Evolutionary conservation across 495 filamentous ascomycete genomes (phyloP), one percentile per base, ranked within the genome.

Genomic region (Neurospora intermedia): DNA sequence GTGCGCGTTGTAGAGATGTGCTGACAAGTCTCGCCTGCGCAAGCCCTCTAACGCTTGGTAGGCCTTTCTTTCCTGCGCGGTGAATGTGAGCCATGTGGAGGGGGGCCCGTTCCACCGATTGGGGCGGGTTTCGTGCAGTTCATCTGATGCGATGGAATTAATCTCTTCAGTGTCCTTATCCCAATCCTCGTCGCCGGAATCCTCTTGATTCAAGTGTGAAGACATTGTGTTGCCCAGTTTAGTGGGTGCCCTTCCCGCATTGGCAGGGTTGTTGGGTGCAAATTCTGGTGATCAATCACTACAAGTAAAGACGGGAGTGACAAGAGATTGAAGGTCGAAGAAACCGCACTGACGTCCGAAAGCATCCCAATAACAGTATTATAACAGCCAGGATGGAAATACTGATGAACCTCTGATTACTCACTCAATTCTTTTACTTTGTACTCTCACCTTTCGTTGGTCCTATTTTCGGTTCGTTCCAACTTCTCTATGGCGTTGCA

Each of bases 1-100:
- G 81, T 89, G 89, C 0, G 90, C 86, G 80, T 94, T 93, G 79
- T 92, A 96, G 31, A 97, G 80, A 84, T 96, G 93, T 40, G 89
- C 81, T 1, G 86, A 83, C n/a, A 96, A 82, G 74, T 97, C 89
- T 73, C 85, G 81, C 38, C 88, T 85, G 18, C 85, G 80, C 40
- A 86, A 77, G 11, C 87, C 82, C 43, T 90, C 83, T 10, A 95
- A 80, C 31, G 88, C 86, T 3, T 85, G 77, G n/a, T 85, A 85
- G 2, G 90, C 81, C 20, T 83, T 79, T 8, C 90, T 83, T 59
- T 94, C 93, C 4, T 84, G 72, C 18, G 80, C 81, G 13, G 90
- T 94, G 71, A 87, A 80, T 2, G 76, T 77, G 46, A 80, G 78
- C 90, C 92, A 96, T 42, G 89, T 90, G 40, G 84, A 83, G 20